Base-by-base conservation (phyloP, 148 eudicot genomes). In the Fagopyrum homotropicum region DNA sequence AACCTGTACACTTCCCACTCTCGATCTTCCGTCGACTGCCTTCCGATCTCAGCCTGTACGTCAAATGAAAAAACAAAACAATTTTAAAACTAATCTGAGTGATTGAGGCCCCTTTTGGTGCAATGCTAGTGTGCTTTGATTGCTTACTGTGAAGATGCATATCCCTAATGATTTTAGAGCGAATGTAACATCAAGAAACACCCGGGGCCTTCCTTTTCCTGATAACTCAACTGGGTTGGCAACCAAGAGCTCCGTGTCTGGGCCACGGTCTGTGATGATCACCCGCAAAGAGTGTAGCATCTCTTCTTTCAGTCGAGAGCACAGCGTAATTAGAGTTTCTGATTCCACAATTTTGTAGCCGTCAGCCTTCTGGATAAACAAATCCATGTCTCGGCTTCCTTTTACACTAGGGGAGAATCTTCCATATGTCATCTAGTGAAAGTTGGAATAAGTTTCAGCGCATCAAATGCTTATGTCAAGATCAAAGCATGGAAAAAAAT, bases 1-100 rank as follows among this genome's bases (percentile, higher is more conserved):
- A 92, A 88, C 78, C 90, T 84, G 81, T 87, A 92, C n/a, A 92
- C 92, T 77, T 92, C 97, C 97, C 97, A 92, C 79, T 88, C 97
- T 11, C 89, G 92, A 49, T 85, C 89, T 29, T 84, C 79, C 11
- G 89, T 82, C 61, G 88, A 82, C 79, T 86, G 83, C 77, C 97
- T 84, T 60, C 97, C 94, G 63, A 92, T 92, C 75, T 92, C 92
- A 57, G 97, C 97, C 97, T 92, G 81, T 50, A 35, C 40, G 40
- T 35, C 40, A 35, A 35, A 22, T 22, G 26, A 22, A 22, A 22
- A 22, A 22, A 35, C 40, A 2, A 79, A 47, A 11, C 6, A 15
- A 35, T 30, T 64, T 35, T 66, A 46, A 66, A 63, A 29, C 3
- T 35, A 1, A 35, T 35, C 40, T 2, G 40, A 35, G 40, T 35